These are phyloP conservation scores for Mycena chlorophos DNA, from an alignment of 768 basidiomycete genomes.

Conservation along the genomic window DNA sequence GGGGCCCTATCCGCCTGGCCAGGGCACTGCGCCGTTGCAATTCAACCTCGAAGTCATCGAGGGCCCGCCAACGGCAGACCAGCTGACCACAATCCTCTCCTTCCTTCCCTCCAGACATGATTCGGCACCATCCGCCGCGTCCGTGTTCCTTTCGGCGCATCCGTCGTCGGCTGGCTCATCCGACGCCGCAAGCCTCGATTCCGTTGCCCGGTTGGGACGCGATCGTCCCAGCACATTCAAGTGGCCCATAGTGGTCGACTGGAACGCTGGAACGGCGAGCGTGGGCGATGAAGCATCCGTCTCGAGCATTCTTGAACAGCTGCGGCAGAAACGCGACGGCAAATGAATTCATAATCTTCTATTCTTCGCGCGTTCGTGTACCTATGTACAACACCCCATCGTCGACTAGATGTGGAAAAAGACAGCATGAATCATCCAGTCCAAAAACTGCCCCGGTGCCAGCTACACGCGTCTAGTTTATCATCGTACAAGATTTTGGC, in stretches of 20 bases:
- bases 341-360: too few relatives aligned
- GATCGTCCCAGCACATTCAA: constrained; percentile 63
- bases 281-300: constrained; percentile 73
- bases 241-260: constrained; percentile 83
- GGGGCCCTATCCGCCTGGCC: constrained; percentile 58
- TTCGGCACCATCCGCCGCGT: constrained; percentile 34
- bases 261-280: constrained; percentile 63
- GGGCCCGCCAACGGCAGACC: constrained; percentile 64
- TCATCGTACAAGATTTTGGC: not conserved
- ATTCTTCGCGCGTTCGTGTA: too few relatives aligned
- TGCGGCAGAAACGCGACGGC: constrained; percentile 69
- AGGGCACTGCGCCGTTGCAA: constrained; percentile 51
- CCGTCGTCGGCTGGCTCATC: constrained; percentile 46
- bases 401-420: not conserved
- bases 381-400: constrained; percentile 1
- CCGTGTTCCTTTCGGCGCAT: constrained; percentile 62
- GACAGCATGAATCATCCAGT: not conserved
- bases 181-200: constrained; percentile 41
- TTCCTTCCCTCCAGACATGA: constrained; percentile 48
- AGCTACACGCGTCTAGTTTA: not conserved
- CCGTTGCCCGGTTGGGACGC: constrained; percentile 50
- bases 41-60: constrained; percentile 77
- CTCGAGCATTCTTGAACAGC: constrained; percentile 59
- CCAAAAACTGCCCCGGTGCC: not conserved
- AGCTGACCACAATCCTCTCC: constrained; percentile 64